Percentiles rank a stretch among this genome's conserved stretches.
Evolutionary conservation across 139 green algal species (phyloP).

Genomic region (Picochlorum sp.): DNA sequence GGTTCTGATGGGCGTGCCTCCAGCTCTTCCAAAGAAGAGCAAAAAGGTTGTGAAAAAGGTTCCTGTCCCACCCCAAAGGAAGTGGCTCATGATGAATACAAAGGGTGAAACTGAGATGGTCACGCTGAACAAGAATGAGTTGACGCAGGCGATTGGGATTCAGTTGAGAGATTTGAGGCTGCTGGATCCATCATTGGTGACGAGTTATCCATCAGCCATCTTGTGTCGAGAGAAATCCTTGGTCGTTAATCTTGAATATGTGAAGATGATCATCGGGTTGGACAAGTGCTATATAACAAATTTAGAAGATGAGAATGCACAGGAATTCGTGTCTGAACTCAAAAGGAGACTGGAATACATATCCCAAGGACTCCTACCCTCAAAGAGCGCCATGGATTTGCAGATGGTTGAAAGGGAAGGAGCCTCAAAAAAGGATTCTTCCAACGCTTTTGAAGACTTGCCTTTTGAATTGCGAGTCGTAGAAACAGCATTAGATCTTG

Average conservation of each 20-base stretch:
- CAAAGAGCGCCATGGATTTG: constrained; percentile 8
- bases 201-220: constrained; percentile 40
- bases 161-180: constrained; percentile 30
- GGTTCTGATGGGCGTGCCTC: not conserved
- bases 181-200: constrained; percentile 33
- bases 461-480: constrained; percentile 56
- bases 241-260: constrained; percentile 37
- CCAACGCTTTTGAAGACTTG: constrained; percentile 3
- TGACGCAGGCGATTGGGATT: constrained; percentile 20
- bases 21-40: not conserved
- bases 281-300: constrained; percentile 30
- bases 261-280: constrained; percentile 32
- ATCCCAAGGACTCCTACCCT: constrained; percentile 3
- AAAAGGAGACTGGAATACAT: constrained; percentile 15
- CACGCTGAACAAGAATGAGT: constrained; percentile 17
- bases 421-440: not conserved
- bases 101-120: constrained; percentile 6
- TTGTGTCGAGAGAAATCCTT: constrained; percentile 31
- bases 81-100: constrained; percentile 16
- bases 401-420: not conserved
- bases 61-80: constrained; percentile 1
- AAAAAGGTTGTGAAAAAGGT: constrained; percentile 9
- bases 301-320: constrained; percentile 23
- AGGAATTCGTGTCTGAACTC: constrained; percentile 26
- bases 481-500: constrained; percentile 44